These are phyloP conservation scores for Trichosporon ovoides DNA, from an alignment of 1,284 basidiomycete species.

Conservation along the genomic window DNA sequence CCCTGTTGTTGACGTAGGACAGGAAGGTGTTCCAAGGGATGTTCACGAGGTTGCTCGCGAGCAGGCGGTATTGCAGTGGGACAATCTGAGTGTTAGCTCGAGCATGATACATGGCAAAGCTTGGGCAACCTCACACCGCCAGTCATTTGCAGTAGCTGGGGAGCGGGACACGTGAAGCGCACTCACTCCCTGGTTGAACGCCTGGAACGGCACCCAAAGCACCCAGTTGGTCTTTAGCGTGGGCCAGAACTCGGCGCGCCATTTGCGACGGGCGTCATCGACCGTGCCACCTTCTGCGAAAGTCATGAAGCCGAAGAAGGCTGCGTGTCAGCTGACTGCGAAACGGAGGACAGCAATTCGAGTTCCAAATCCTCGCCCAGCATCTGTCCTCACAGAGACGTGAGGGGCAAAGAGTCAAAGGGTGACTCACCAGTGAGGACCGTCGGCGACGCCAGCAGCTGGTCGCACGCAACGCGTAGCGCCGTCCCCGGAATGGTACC, in stretches of 20 bases:
- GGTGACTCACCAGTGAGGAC: slow-evolving; percentile 37
- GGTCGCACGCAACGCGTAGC: slow-evolving; percentile 47
- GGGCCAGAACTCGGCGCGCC: slow-evolving; percentile 38
- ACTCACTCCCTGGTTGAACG: slow-evolving; percentile 34
- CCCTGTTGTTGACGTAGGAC: slow-evolving; percentile 44
- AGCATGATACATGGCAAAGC: neutral
- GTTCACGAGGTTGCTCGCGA: slow-evolving; percentile 49
- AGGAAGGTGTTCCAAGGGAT: slow-evolving; percentile 51
- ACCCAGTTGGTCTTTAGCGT: slow-evolving; percentile 47
- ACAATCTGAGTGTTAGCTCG: slow-evolving; percentile 36
- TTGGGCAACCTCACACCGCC: too few relatives aligned
- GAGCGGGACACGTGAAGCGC: neutral
- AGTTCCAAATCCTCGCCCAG: too few relatives aligned
- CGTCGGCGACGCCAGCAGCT: slow-evolving; percentile 50
- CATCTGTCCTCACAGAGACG: too few relatives aligned
- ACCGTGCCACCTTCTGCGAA: slow-evolving; percentile 49
- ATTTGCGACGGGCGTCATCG: slow-evolving; percentile 45
- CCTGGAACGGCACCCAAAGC: slow-evolving; percentile 49
- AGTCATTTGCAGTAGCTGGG: too few relatives aligned
- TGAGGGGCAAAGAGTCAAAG: neutral
- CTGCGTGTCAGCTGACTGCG: slow-evolving; percentile 23
- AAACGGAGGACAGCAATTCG: too few relatives aligned
- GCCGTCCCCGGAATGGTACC: slow-evolving; percentile 36
- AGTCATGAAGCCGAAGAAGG: slow-evolving; percentile 52
- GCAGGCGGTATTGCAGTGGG: slow-evolving; percentile 48